Evolutionary conservation across 164 flowering plant genomes (phyloP).

Genomic region (Protea cynaroides): DNA sequence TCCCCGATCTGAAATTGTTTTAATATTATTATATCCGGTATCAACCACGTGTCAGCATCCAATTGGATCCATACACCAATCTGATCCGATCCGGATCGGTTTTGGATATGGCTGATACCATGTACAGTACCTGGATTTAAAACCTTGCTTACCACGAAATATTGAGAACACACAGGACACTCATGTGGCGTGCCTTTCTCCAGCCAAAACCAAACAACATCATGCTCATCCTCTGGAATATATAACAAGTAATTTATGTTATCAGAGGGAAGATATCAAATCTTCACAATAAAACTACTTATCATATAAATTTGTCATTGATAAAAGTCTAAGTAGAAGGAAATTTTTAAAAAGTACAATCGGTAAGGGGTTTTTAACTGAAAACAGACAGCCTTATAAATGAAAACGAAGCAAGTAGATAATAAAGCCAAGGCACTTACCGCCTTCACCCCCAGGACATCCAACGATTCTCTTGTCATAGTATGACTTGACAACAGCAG

Average conservation of each 20-base stretch:
- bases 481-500: slow-evolving; percentile 54
- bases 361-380: no score
- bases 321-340: not conserved
- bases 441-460: slow-evolving; percentile 77
- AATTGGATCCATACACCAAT: no score
- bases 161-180: slow-evolving; percentile 87
- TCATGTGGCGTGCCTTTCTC: slow-evolving; percentile 83
- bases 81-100: no score
- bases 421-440: slow-evolving; percentile 21
- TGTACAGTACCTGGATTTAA: no score
- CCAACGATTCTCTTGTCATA: slow-evolving; percentile 68
- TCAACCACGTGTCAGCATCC: no score
- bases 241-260: not conserved
- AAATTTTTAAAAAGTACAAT: not conserved
- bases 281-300: not conserved
- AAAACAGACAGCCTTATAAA: no score
- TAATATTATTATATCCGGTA: no score
- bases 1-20: no score
- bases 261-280: not conserved
- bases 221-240: slow-evolving; percentile 77
- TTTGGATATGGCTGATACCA: no score
- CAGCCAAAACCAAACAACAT: slow-evolving; percentile 98
- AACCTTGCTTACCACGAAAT: slow-evolving; percentile 55
- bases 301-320: no score
- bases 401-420: not conserved